phyloP scores from a whole-genome alignment of 2,329 filamentous ascomycete genomes.

The Cordyceps militaris region DNA sequence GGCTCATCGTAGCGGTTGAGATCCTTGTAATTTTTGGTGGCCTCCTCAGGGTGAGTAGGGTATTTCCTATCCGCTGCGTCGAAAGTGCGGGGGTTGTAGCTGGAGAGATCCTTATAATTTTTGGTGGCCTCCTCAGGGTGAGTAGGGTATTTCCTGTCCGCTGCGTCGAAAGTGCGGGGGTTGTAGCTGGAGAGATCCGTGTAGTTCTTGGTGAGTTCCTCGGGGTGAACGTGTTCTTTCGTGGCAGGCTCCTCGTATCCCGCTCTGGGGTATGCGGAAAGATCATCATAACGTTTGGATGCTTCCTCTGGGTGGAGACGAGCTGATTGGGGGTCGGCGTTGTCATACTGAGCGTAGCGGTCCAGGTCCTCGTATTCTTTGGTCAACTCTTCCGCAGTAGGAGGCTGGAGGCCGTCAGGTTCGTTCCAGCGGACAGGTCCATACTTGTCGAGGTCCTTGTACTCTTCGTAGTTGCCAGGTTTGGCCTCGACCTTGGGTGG shows the following conservation, averaged over 20 bases:
- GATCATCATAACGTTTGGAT: conserved; percentile 29
- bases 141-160: conserved; percentile 20
- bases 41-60: conserved; percentile 26
- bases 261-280: conserved; percentile 24
- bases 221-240: conserved; percentile 27
- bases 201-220: conserved; percentile 33
- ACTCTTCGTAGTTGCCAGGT: conserved; percentile 24
- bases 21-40: conserved; percentile 21
- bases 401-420: conserved; percentile 31
- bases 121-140: conserved; percentile 26
- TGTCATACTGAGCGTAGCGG: conserved; percentile 23
- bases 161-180: conserved; percentile 23
- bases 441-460: conserved; percentile 38
- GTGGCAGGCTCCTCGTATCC: conserved; percentile 24
- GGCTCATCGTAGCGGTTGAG: conserved; percentile 18
- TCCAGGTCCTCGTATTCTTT: conserved; percentile 34
- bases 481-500: conserved; percentile 27
- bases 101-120: conserved; percentile 33
- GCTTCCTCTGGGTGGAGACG: conserved; percentile 23
- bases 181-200: conserved; percentile 36
- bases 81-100: conserved; percentile 30
- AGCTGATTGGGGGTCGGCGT: conserved; percentile 16
- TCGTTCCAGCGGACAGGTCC: conserved; percentile 31
- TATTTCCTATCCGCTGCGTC: conserved; percentile 21
- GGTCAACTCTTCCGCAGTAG: conserved; percentile 28